Conservation (phyloP, 495 filamentous ascomycete genomes). For the Daldinia vernicosa region DNA sequence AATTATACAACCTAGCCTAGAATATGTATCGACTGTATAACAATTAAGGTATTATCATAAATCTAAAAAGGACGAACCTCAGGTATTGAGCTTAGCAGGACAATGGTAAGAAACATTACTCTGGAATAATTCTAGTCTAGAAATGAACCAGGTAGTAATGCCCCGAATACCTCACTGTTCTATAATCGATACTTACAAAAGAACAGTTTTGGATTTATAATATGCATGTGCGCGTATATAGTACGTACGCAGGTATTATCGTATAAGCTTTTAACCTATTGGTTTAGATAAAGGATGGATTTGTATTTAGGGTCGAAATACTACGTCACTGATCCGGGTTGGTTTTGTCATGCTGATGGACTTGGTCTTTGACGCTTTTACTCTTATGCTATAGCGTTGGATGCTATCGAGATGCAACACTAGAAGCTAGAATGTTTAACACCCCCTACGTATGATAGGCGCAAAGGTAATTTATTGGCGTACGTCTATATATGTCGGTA, state of each 20-base stretch:
- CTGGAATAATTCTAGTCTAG: slow-evolving; percentile 4
- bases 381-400: slow-evolving; percentile 7
- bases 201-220: not conserved
- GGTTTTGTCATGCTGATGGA: slow-evolving; percentile 28
- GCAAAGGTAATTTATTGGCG: slow-evolving; percentile 2
- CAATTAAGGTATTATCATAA: not conserved
- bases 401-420: slow-evolving; percentile 19
- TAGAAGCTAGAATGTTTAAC: no score
- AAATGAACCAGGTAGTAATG: not conserved
- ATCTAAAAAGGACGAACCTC: not conserved
- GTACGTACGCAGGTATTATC: slow-evolving; percentile 18
- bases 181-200: not conserved
- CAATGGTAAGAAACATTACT: not conserved
- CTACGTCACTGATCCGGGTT: slow-evolving; percentile 33
- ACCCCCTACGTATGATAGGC: not conserved
- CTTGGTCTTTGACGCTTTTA: slow-evolving; percentile 14
- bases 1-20: slow-evolving; percentile 33
- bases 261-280: not conserved
- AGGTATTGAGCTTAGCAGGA: not conserved
- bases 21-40: not conserved
- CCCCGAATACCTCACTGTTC: not conserved
- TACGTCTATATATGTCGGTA: slow-evolving; percentile 9
- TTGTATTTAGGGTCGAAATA: slow-evolving; percentile 23
- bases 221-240: not conserved
- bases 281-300: slow-evolving; percentile 18